Base-by-base conservation (phyloP, 208 protist genomes). In the Giardia duodenalis region DNA sequence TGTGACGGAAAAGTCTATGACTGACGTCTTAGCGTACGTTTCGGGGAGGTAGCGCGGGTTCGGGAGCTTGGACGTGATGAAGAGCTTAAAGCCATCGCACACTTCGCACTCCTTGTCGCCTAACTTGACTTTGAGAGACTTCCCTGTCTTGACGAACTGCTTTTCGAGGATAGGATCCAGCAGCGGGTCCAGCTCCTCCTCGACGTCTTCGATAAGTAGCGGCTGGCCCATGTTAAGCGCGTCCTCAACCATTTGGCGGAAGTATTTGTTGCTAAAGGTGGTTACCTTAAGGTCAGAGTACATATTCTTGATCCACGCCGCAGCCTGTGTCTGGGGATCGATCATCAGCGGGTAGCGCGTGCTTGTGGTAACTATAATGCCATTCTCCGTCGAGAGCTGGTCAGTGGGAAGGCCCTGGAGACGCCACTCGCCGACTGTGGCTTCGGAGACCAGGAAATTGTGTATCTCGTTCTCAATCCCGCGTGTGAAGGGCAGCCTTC, bases 1-100 rank as follows among this genome's bases (percentile, higher is more conserved):
- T n/a, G 98, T 99, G 10, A 99, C 98, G n/a, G 98, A 98, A 93
- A 99, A 99, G 94, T 99, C 97, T 93, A 99, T 98, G 22, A 99
- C 96, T 43, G 98, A 96, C 89, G 97, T 97, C 95, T 98, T 98
- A 45, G 98, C 98, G 92, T 97, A 98, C 67, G 98, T 95, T 95
- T 99, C 98, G 30, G 98, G 98, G 67, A 96, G 97, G 94, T 98
- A 99, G 94, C 96, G 97, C n/a, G 98, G 98, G 95, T 99, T 99
- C 30, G 97, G 95, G 48, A 99, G 94, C 94, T 98, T 98, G 19
- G 98, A 98, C 67, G 97, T 98, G 93, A 99, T 96, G 95, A 98
- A 99, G 47, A 99, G 94, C 44, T 90, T 93, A 93, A 96, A 96
- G 0, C 92, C 90, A 0, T 87, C 19, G 47, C 92, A 67, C 0